Evolutionary conservation across 2,329 filamentous ascomycete species (phyloP), one percentile per base, ranked within the genome.

Genomic region (Aspergillus tubingensis): DNA sequence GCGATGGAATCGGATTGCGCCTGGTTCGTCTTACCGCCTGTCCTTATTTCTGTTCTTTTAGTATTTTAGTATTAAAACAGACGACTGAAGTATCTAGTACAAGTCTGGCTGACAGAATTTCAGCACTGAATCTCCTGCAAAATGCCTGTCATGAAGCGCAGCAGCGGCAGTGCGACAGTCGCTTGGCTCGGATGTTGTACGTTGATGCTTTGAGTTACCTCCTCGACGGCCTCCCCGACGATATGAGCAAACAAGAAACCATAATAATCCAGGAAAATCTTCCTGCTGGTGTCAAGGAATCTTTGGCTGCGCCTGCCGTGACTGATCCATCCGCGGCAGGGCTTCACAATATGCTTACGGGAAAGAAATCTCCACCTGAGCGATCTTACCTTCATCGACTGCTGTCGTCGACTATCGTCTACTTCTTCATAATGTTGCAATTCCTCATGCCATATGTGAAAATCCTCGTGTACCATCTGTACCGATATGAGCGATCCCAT

Each of bases 401-500:
- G 3, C 81, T 88, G 0, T 86, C 86, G 5, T 79, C 79, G 17
- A 70, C 79, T 2, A 85, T 89, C 7, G 74, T 89, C 50, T 81
- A 85, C 36, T 57, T 86, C 1, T 86, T 90, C 65, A 72, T 91
- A 5, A 65, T 88, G 7, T 59, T 86, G 25, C 85, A 88, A 56
- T 80, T 89, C 51, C 62, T 89, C 15, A 72, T 88, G 10, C 87
- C 88, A 1, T 89, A 88, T 67, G 68, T 87, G 32, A 81, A 85
- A 63, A 67, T 82, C 4, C 72, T 89, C 11, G 65, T 88, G 13
- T 79, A 79, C 15, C 74, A 82, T 15, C 79, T 83, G 15, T 88
- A 87, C 63, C 66, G 82, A 52, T 88, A 88, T 63, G 89, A 92
- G 71, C 83, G 87, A 15, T 82, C 86, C 65, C 85, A 91, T 74